phyloP scores from a whole-genome alignment of 164 flowering plant genomes.

The Piper betle region DNA sequence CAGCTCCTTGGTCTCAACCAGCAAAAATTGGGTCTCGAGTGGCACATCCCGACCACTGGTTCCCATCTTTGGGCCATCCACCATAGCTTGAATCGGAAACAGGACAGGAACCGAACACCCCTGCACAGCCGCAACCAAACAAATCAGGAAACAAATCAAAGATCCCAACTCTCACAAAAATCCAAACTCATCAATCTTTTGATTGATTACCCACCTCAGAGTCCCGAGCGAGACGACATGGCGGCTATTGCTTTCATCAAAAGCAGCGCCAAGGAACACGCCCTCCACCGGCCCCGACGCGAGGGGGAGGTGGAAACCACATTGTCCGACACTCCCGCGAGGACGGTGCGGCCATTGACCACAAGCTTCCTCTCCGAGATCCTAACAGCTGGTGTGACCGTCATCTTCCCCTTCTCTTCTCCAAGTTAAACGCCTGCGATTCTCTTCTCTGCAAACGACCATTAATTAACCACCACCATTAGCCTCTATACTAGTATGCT shows the following conservation, averaged over 20 bases:
- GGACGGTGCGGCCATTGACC: conserved; percentile 47
- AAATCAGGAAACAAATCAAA: neutral
- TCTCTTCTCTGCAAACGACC: conserved; percentile 3
- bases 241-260: conserved; percentile 37
- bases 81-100: conserved; percentile 89
- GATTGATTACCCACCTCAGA: conserved; percentile 19
- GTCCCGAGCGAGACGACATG: conserved; percentile 69
- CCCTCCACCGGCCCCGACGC: conserved; percentile 59
- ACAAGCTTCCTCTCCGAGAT: conserved; percentile 52
- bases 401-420: conserved; percentile 33
- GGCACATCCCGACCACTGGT: conserved; percentile 64
- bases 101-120: conserved; percentile 65
- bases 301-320: conserved; percentile 52
- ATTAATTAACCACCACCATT: neutral
- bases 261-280: conserved; percentile 60
- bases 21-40: conserved; percentile 76
- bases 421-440: conserved; percentile 12
- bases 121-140: conserved; percentile 3
- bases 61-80: conserved; percentile 99
- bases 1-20: conserved; percentile 42
- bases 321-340: conserved; percentile 60
- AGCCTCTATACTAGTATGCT: no score
- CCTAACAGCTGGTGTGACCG: conserved; percentile 54
- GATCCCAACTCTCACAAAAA: neutral
- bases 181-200: neutral